phyloP scores from a whole-genome alignment of 352 stramenopile genomes.

The Phytophthora hibernalis region DNA sequence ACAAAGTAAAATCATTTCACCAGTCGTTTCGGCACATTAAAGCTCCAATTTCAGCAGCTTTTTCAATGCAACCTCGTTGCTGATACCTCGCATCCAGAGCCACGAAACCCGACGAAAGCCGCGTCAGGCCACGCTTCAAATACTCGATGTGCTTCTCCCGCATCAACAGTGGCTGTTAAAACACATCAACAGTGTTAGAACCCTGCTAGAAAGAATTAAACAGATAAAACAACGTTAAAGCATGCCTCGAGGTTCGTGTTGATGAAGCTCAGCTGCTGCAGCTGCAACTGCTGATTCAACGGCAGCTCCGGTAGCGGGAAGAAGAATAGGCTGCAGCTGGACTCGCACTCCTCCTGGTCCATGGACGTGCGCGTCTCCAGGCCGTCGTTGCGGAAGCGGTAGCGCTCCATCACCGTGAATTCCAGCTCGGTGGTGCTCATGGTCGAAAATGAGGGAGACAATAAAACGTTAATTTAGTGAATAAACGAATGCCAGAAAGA shows the following conservation, averaged over 20 bases:
- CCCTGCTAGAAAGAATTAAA: background rate
- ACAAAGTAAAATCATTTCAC: constrained; percentile 13
- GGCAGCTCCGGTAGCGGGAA: constrained; percentile 85
- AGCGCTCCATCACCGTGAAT: constrained; percentile 46
- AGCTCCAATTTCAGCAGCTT: background rate
- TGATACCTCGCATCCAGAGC: constrained; percentile 89
- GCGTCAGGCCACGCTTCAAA: constrained; percentile 72
- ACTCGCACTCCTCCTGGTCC: constrained; percentile 90
- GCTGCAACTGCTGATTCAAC: constrained; percentile 80
- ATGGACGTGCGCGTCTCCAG: constrained; percentile 60
- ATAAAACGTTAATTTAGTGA: no score
- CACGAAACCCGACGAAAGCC: constrained; percentile 85
- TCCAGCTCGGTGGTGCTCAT: constrained; percentile 23
- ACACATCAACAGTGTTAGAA: background rate
- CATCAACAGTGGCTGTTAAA: constrained; percentile 70
- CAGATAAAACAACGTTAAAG: constrained; percentile 14
- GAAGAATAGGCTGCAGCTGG: constrained; percentile 93
- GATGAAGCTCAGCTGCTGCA: constrained; percentile 86
- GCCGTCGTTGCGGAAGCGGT: constrained; percentile 62
- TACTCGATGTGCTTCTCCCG: constrained; percentile 87
- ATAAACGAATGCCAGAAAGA: no score
- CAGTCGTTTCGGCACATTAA: constrained; percentile 4
- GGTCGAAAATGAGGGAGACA: background rate
- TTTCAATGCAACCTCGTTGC: background rate
- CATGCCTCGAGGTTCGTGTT: constrained; percentile 60